Evolutionary conservation across 2,329 filamentous ascomycete genomes (phyloP), one percentile per base, ranked within the genome.

Genomic region (Pseudogymnoascus sp.): DNA sequence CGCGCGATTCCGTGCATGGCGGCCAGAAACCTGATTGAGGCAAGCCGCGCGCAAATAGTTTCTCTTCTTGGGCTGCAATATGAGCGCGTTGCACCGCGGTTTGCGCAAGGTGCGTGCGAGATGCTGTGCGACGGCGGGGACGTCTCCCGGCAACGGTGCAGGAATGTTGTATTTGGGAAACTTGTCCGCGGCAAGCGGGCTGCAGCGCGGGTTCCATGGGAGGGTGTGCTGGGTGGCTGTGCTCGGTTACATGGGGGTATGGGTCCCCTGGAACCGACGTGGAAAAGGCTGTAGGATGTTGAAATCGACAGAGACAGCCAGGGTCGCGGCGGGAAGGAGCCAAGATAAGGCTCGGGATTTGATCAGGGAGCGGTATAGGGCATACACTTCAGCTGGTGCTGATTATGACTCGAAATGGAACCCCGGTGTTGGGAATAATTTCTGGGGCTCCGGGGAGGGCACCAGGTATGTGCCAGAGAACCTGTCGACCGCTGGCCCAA

Each of bases 301-400:
- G 25, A n/a, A 33, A 33, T 56, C 5, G 50, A 56, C 25, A 31
- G 8, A 53, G n/a, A 1, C 25, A 18, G 2, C 4, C 25, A 56
- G 28, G 50, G 28, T 33, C 18, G 4, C 23, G n/a, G 25, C 16
- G n/a, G 16, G 50, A 33, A 11, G n/a, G 25, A 56, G 28, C 50
- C 28, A 18, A 53, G 47, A 12, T 56, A 56, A 56, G 50, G 47
- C 47, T 56, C 47, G 47, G 50, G 50, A 56, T 33, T 56, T 33
- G 28, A 18, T 18, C 28, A 33, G 28, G n/a, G 50, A 56, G 28
- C 10, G 50, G 50, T 33, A 56, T 33, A 31, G 50, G 33, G 50
- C n/a, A 5, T 12, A 56, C 5, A 33, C 7, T 33, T 33, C n/a
- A 33, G 25, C n/a, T 18, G 50, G 4, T 10, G 50, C 28, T 56